Conservation (phyloP, 2,329 filamentous ascomycete species). For the Magnaporthiopsis poae region DNA sequence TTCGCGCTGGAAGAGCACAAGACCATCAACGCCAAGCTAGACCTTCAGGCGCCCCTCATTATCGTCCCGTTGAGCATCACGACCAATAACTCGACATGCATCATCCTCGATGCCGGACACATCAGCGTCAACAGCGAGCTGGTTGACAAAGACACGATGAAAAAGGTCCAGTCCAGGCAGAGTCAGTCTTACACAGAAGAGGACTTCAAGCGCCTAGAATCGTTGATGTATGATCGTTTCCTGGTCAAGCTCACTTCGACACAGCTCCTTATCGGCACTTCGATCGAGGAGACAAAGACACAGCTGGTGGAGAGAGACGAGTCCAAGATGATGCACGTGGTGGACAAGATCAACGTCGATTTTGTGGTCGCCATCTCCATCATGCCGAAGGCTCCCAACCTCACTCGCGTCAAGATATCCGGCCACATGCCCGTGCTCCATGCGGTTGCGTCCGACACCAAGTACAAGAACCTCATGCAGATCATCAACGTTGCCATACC, state of each 20-base stretch:
- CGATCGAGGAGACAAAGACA: slow-evolving; percentile 77
- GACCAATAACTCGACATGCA: slow-evolving; percentile 66
- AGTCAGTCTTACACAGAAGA: slow-evolving; percentile 77
- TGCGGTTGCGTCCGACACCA: slow-evolving; percentile 81
- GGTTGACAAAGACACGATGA: slow-evolving; percentile 81
- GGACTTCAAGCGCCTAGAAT: slow-evolving; percentile 79
- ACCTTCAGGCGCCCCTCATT: slow-evolving; percentile 89
- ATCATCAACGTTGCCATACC: slow-evolving; percentile 92
- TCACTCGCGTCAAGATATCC: slow-evolving; percentile 84
- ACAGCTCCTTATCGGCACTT: slow-evolving; percentile 87
- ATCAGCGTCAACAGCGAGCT: slow-evolving; percentile 89
- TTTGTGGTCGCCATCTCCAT: slow-evolving; percentile 96
- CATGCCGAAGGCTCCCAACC: slow-evolving; percentile 83
- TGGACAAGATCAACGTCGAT: slow-evolving; percentile 94
- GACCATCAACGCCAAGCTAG: slow-evolving; percentile 90
- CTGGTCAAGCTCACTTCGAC: slow-evolving; percentile 86
- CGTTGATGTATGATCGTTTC: slow-evolving; percentile 96
- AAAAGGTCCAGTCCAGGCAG: slow-evolving; percentile 84
- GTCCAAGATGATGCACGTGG: slow-evolving; percentile 69
- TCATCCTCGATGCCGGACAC: slow-evolving; percentile 93
- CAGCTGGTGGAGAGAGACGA: slow-evolving; percentile 63
- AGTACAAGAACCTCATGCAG: slow-evolving; percentile 95
- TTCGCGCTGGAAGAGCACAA: slow-evolving; percentile 97
- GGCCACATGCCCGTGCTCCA: slow-evolving; percentile 88
- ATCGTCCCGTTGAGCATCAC: slow-evolving; percentile 93